A percentile compares a stretch with the other conserved stretches of the same genome.
phyloP scores from a whole-genome alignment of 805 yeast species.

The Phaffomyces antillensis region DNA sequence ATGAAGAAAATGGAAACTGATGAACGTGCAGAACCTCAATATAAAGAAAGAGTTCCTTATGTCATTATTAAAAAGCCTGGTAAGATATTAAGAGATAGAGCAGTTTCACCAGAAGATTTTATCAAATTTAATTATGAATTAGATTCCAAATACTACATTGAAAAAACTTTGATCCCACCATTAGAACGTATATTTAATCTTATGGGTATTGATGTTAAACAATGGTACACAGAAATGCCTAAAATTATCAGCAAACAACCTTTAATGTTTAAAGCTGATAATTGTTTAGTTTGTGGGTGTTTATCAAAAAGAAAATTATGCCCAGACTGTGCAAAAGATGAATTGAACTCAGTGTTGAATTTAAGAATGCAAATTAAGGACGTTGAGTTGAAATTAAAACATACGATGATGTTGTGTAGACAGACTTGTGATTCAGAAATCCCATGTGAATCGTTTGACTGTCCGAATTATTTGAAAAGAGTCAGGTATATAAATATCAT shows the following conservation, averaged over 20 bases:
- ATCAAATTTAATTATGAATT: slow-evolving; percentile 41
- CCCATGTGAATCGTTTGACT: slow-evolving; percentile 56
- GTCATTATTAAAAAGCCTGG: slow-evolving; percentile 61
- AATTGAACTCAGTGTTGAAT: slow-evolving; percentile 28
- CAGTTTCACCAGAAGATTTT: slow-evolving; percentile 71
- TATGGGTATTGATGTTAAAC: slow-evolving; percentile 70
- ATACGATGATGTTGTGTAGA: slow-evolving; percentile 29
- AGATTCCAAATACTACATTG: slow-evolving; percentile 82
- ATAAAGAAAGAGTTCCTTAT: slow-evolving; percentile 82
- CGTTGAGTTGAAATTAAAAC: slow-evolving; percentile 23
- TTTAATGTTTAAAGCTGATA: slow-evolving; percentile 5
- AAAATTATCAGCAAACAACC: slow-evolving; percentile 17
- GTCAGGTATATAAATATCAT: slow-evolving; percentile 33
- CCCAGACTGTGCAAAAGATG: slow-evolving; percentile 27
- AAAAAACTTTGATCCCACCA: slow-evolving; percentile 82
- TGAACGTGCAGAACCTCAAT: slow-evolving; percentile 75
- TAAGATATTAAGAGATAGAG: slow-evolving; percentile 63
- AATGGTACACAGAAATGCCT: slow-evolving; percentile 75
- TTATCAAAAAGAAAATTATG: slow-evolving; percentile 26
- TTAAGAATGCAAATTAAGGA: slow-evolving; percentile 23
- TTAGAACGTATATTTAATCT: slow-evolving; percentile 75
- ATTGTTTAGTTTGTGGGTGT: slow-evolving; percentile 17
- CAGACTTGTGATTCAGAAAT: slow-evolving; percentile 30
- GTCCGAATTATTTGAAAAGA: slow-evolving; percentile 53
- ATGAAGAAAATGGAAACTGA: slow-evolving; percentile 55